Evolutionary conservation across 345 rosid genomes (phyloP), one percentile per base, ranked within the genome.

Genomic region (Syzygium oleosum): DNA sequence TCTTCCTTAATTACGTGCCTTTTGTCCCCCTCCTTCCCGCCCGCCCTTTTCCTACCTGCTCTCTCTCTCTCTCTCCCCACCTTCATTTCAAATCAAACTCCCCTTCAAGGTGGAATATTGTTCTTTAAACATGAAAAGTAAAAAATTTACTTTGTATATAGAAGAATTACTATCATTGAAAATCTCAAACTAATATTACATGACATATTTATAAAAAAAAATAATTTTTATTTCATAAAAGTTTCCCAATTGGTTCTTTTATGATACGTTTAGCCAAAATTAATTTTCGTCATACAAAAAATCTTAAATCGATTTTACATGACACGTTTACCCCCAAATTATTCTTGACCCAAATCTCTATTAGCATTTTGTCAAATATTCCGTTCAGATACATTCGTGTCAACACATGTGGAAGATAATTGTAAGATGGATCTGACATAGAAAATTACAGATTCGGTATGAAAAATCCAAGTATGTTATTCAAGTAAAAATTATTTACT

Each of bases 1-100:
- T 59, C 90, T 87, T 88, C 79, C 90, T 89, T 86, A 85, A 86
- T 87, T 88, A 87, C 89, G 89, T 89, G 89, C 93, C 73, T 89
- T 92, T 89, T 92, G 94, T 92, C 94, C 85, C 93, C 92, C 90
- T 25, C 52, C 85, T 46, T 21, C 52, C 46, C 87, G 79, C 16
- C 68, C 61, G 11, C 85, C 2, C 88, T 13, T 38, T 56, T 38
- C 23, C 27, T 27, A 21, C 46, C 34, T 34, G 23, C 49, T 73
- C 56, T 65, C 51, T 10, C 23, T 4, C 56, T 2, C 56, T 6
- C 27, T 13, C 58, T 58, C 19, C 27, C 51, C 55, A n/a, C 27
- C 73, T 49, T 56, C 87, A 41, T 85, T 58, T 85, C 49, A 55
- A 84, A 84, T 84, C 85, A 51, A 73, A 73, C 80, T 73, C 80